Evolutionary conservation across 31 red algal species (phyloP), one percentile per base, ranked within the genome.

Genomic region (Odonthalia washingtoniensis): DNA sequence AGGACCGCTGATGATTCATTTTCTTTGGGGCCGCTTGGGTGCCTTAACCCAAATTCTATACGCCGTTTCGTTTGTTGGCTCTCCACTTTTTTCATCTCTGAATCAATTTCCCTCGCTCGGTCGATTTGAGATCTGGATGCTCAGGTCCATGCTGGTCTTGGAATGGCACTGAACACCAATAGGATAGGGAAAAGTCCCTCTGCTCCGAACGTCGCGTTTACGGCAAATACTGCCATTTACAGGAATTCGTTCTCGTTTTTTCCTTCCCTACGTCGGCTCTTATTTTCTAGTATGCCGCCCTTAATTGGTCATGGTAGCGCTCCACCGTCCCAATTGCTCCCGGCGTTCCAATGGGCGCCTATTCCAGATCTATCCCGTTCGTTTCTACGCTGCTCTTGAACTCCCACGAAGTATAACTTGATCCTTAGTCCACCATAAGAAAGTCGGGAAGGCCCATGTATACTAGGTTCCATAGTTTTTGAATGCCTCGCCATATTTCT

Each of bases 381-480:
- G 80, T 40, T 72, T 68, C 35, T 0, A 36, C 0, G 35, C 4
- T 16, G 5, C 18, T 63, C 0, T 21, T 24, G 40, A 72, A 72
- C 37, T 74, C 64, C 27, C 42, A 38, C 9, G 66, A 74, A 4
- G 72, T 40, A 30, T 40, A 84, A 39, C 18, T 72, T 33, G 63
- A 72, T 4, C 37, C 82, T 52, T 85, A 66, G 33, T 85, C 82
- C 3, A 53, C 52, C 4, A 61, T 5, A 5, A 70, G 39, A 70
- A 72, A 70, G 27, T 83, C 63, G 5, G 80, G 63, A 5, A 63
- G 80, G 6, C 82, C 82, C 2, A 74, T 9, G 66, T 85, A 87
- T 3, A 46, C 5, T 14, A 67, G 57, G 40, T 44, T 38, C 83
- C 60, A 63, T 2, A 67, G 65, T 18, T 60, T n/a, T 9, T 34